Conservation (phyloP, 306 rosid species). For the Malus fusca region DNA sequence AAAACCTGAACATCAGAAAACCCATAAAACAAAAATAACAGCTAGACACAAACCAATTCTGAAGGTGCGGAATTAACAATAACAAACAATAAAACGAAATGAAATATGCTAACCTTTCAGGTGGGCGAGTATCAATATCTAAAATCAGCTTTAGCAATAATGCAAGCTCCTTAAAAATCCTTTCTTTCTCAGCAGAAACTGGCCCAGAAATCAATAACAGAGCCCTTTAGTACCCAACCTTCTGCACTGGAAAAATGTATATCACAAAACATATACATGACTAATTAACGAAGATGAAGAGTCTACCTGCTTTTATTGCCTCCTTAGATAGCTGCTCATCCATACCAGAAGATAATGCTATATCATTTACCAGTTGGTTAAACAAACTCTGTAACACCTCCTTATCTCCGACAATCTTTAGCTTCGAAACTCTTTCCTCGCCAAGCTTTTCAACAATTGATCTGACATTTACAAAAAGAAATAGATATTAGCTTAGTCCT, state of each 20-base stretch:
- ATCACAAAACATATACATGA: slow-evolving; percentile 13
- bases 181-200: slow-evolving; percentile 81
- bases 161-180: slow-evolving; percentile 79
- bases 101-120: slow-evolving; percentile 55
- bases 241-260: slow-evolving; percentile 14
- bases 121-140: slow-evolving; percentile 55
- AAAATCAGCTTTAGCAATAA: slow-evolving; percentile 77
- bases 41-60: background rate
- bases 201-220: slow-evolving; percentile 29
- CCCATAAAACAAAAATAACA: background rate
- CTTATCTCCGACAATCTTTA: slow-evolving; percentile 56
- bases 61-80: background rate
- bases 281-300: slow-evolving; percentile 14
- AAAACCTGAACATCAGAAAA: background rate
- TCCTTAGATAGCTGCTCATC: slow-evolving; percentile 74
- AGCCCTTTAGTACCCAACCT: slow-evolving; percentile 23
- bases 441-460: slow-evolving; percentile 71
- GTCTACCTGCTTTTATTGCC: slow-evolving; percentile 68
- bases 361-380: slow-evolving; percentile 43
- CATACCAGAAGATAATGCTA: slow-evolving; percentile 45
- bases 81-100: background rate
- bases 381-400: slow-evolving; percentile 75
- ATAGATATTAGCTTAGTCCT: slow-evolving; percentile 20
- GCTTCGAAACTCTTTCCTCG: slow-evolving; percentile 50
- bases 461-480: slow-evolving; percentile 33